Evolutionary conservation across 768 basidiomycete species (phyloP), one percentile per base, ranked within the genome.

Genomic region (Kwoniella pini): DNA sequence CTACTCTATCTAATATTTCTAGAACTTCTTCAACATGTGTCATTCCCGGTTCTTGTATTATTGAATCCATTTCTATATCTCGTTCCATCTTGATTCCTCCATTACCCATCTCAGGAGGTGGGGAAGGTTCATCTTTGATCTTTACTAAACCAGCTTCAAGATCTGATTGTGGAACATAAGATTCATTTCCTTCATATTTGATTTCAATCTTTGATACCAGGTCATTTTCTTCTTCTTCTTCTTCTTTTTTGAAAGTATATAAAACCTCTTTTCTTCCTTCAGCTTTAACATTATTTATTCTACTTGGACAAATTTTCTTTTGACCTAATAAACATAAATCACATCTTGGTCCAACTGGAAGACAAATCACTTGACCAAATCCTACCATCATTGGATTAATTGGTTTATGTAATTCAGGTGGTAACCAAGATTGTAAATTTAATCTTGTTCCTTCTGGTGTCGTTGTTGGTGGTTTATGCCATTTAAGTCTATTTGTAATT

Each of bases 401-500:
- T 4, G 71, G 69, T 59, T 74, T 75, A 57, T 76, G 75, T 17
- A 76, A 64, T 26, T 74, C 54, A 12, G 62, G 56, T 3, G 77
- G 77, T 0, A 78, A 66, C 77, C 77, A 78, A 2, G 73, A 75
- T 66, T 78, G 69, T 12, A 78, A 65, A 54, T 78, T 78, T 24
- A 78, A 63, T 13, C 94, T 81, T 0, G 95, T 97, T 70, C 90
- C 85, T 71, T 99, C 95, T 0, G 94, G 90, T 1, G 81, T 88
- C 71, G 87, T 89, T 1, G 93, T 94, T 5, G 85, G 85, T 2
- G 84, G 85, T 62, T 85, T 84, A 77, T 98, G 95, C 95, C 95
- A 99, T 39, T 89, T 87, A 1, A 99, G 78, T 15, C 92, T 82
- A 68, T 98, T 94, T 26, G 93, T 93, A 54, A 99, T 97, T 5